These are phyloP conservation scores for Vaucheria bursata DNA, from an alignment of 352 stramenopile genomes.

Conservation along the genomic window DNA sequence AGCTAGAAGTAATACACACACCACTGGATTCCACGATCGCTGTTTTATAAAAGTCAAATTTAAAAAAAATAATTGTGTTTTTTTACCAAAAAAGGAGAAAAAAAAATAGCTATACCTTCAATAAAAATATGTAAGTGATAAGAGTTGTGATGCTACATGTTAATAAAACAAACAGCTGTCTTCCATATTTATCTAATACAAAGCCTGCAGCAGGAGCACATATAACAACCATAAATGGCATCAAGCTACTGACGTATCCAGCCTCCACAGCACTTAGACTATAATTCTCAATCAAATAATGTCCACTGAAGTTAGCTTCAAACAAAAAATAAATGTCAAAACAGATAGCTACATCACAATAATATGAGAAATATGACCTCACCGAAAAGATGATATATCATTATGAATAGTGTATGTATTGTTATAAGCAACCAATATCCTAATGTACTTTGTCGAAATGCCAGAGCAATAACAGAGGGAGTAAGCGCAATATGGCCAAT, in stretches of 20 bases:
- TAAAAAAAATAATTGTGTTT: no score
- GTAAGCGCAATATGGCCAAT: no score
- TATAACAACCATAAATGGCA: constrained; percentile 55
- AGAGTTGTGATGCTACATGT: constrained; percentile 45
- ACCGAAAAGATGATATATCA: constrained; percentile 76
- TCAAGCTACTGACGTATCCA: constrained; percentile 63
- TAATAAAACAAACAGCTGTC: constrained; percentile 62
- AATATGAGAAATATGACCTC: no score
- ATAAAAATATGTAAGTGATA: constrained; percentile 28
- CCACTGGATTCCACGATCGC: constrained; percentile 12
- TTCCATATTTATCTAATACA: constrained; percentile 71
- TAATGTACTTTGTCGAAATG: constrained; percentile 50
- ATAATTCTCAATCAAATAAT: constrained; percentile 63
- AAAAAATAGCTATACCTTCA: constrained; percentile 15
- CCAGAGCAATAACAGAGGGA: neutral
- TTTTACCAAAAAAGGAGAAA: no score
- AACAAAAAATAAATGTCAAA: no score
- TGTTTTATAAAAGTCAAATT: no score
- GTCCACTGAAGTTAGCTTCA: constrained; percentile 67
- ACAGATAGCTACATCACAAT: no score
- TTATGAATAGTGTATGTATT: constrained; percentile 74
- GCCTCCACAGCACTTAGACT: constrained; percentile 70
- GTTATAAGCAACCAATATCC: constrained; percentile 73
- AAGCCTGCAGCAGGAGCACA: constrained; percentile 73
- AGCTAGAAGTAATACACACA: constrained; percentile 39